A percentile compares a stretch with the other conserved stretches of the same genome.
These are phyloP conservation scores for Sarcocystis neurona DNA, from an alignment of 169 alveolate genomes.

Conservation along the genomic window DNA sequence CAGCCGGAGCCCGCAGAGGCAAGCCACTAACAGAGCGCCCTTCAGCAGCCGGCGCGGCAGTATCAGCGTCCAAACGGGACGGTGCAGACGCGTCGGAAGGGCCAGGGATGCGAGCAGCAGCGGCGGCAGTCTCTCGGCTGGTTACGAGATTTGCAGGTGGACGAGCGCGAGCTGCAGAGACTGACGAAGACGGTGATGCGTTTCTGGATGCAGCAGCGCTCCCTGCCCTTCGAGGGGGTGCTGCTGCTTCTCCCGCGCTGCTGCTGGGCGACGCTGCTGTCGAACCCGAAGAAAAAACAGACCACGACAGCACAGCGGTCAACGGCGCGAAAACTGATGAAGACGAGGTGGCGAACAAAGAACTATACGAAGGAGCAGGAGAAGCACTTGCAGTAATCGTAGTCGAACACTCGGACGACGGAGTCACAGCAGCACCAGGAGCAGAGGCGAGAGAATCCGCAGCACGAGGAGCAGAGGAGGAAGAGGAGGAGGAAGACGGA, in stretches of 20 bases:
- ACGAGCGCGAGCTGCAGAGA: not conserved
- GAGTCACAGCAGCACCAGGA: too few species aligned
- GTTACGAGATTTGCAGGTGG: not conserved
- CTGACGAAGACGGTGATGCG: not conserved
- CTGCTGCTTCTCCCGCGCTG: not conserved
- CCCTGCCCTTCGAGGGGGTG: not conserved
- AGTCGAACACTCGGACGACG: too few species aligned
- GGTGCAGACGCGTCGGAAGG: not conserved
- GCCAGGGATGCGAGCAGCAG: not conserved
- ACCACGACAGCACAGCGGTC: not conserved
- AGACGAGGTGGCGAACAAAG: too few species aligned
- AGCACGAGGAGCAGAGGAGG: not conserved
- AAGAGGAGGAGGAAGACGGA: not conserved
- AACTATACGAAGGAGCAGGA: too few species aligned
- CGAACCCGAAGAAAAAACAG: not conserved
- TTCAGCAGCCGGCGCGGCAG: not conserved
- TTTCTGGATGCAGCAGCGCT: too few species aligned
- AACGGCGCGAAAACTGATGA: slow-evolving; percentile 9
- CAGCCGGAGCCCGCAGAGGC: not conserved
- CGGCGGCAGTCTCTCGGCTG: not conserved
- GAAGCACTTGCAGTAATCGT: too few species aligned
- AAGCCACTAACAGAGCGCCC: not conserved
- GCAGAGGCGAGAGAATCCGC: too few species aligned
- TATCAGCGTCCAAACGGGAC: not conserved
- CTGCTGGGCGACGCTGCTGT: not conserved